Evolutionary conservation across 176 grass and related monocot genomes (phyloP).

Genomic region (Musa schizocarpa): DNA sequence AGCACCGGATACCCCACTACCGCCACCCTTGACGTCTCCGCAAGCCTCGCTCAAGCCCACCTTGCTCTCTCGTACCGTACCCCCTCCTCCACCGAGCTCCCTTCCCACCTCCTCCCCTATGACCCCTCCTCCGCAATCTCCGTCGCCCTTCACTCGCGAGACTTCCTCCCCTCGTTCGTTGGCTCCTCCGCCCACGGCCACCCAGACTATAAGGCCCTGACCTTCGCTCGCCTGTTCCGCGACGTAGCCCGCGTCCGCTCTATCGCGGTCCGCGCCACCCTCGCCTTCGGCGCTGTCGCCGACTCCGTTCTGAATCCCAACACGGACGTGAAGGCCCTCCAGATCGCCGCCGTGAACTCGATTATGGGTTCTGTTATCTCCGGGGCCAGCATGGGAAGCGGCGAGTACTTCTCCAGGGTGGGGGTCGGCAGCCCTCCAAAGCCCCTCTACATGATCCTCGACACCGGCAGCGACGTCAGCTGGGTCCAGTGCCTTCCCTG

Average conservation of each 20-base stretch:
- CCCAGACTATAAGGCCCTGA: slow-evolving; percentile 37
- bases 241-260: slow-evolving; percentile 42
- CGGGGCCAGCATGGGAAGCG: slow-evolving; percentile 64
- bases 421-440: slow-evolving; percentile 57
- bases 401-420: slow-evolving; percentile 88
- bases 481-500: slow-evolving; percentile 92
- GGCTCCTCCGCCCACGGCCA: slow-evolving; percentile 16
- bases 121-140: slow-evolving; percentile 4
- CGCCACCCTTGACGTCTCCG: slow-evolving; percentile 39
- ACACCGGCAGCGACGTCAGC: slow-evolving; percentile 89
- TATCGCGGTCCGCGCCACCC: slow-evolving; percentile 26
- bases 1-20: neutral
- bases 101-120: slow-evolving; percentile 27
- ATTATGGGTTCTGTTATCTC: slow-evolving; percentile 59
- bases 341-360: slow-evolving; percentile 17
- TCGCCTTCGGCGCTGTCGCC: slow-evolving; percentile 32
- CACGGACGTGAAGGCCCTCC: neutral
- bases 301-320: slow-evolving; percentile 28
- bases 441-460: slow-evolving; percentile 69
- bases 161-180: slow-evolving; percentile 38
- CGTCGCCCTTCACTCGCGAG: slow-evolving; percentile 39
- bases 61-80: slow-evolving; percentile 44
- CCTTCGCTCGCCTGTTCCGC: slow-evolving; percentile 41
- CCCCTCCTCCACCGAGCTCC: neutral
- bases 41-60: slow-evolving; percentile 37